Conservation (phyloP, 192 early-diverging fungal genomes). For the Blastocladiella britannica region DNA sequence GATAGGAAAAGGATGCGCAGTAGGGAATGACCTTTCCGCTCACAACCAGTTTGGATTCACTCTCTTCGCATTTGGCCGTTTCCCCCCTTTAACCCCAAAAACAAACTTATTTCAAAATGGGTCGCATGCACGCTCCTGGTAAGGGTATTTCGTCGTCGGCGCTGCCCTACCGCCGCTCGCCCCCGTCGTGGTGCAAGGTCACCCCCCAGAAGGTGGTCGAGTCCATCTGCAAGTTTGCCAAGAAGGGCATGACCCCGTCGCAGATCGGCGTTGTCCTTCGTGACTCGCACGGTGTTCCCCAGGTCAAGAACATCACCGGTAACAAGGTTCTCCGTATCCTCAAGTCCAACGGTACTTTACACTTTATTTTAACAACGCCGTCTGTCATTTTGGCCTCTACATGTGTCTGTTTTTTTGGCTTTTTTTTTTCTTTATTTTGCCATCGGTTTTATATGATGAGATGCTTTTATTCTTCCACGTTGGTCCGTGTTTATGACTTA, state of each 20-base stretch:
- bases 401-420: no score
- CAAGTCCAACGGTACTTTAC: constrained; percentile 80
- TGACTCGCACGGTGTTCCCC: constrained; percentile 93
- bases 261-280: constrained; percentile 95
- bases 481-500: no score
- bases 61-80: no score
- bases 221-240: constrained; percentile 95
- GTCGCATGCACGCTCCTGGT: constrained; percentile 92
- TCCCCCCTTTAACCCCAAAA: constrained; percentile 2
- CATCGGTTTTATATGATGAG: no score
- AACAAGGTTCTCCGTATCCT: constrained; percentile 99
- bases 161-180: constrained; percentile 90
- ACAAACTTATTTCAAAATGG: constrained; percentile 38
- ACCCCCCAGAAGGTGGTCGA: constrained; percentile 91
- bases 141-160: constrained; percentile 81
- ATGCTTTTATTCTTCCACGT: no score
- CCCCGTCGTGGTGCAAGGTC: constrained; percentile 96
- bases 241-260: constrained; percentile 96
- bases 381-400: no score
- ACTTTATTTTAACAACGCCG: no score
- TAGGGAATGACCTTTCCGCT: no score
- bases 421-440: no score
- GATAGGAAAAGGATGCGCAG: no score
- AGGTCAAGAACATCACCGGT: constrained; percentile 89
- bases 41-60: no score